Conservation (phyloP, 2,329 filamentous ascomycete genomes). For the Plectosphaerella sp. region DNA sequence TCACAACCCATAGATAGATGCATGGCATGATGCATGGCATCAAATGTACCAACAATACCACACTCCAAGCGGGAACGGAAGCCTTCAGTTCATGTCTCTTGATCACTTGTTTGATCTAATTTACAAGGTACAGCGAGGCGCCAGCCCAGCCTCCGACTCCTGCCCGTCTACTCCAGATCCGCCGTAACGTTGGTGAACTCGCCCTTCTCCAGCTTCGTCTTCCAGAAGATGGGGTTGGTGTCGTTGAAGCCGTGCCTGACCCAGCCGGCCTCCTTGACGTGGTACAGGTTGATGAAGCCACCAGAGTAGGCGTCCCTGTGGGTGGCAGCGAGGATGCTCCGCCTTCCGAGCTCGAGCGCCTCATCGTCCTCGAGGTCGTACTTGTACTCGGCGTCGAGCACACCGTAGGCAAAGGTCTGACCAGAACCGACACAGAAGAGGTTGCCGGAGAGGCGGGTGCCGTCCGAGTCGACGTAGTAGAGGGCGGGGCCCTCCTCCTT, state of each 20-base stretch:
- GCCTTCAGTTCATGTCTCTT: background rate
- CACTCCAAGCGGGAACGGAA: too few relatives aligned
- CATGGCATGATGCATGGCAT: too few relatives aligned
- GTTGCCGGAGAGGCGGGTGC: constrained; percentile 87
- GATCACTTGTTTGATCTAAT: constrained; percentile 6
- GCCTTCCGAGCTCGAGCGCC: constrained; percentile 82
- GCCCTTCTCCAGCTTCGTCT: constrained; percentile 96
- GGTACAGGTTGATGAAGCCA: constrained; percentile 97
- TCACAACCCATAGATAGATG: too few relatives aligned
- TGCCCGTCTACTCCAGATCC: constrained; percentile 50
- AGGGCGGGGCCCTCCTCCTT: constrained; percentile 93
- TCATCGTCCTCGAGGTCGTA: constrained; percentile 87
- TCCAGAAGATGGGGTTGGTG: constrained; percentile 99
- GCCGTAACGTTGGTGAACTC: constrained; percentile 96
- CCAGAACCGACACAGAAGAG: constrained; percentile 97
- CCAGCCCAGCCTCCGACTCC: background rate
- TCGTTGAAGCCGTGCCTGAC: constrained; percentile 97
- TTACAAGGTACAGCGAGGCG: constrained; percentile 12
- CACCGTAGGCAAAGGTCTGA: constrained; percentile 98
- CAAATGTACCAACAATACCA: too few relatives aligned
- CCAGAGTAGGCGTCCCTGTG: constrained; percentile 98
- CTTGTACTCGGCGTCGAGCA: constrained; percentile 89
- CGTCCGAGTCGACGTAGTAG: constrained; percentile 98
- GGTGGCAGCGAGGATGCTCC: constrained; percentile 92
- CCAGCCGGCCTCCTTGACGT: constrained; percentile 98